Evolutionary conservation across 1,284 basidiomycete genomes (phyloP), one percentile per base, ranked within the genome.

Genomic region (Tausonia pullulans): DNA sequence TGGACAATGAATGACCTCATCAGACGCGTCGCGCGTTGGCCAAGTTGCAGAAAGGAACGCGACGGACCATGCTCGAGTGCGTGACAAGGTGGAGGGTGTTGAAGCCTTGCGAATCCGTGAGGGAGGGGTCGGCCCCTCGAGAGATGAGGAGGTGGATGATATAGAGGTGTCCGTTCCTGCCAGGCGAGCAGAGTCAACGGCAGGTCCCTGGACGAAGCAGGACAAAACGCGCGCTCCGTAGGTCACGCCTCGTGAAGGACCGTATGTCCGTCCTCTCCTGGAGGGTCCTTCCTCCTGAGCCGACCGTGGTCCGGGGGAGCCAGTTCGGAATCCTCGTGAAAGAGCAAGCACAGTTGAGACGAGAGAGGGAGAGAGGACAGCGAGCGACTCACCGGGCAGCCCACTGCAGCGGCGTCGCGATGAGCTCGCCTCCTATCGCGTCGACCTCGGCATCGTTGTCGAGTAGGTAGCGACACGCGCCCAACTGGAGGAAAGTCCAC

Each of bases 351-450:
- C 16, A 6, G 52, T 27, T 8, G 27, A 14, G 13, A 44, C 3
- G 14, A 2, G 8, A 5, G 13, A 14, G 8, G 9, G 16, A 6
- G 27, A 57, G 11, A 39, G 4, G n/a, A 43, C 27, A 27, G 27
- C 27, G 41, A 46, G 11, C 5, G 1, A 70, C 77, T 63, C 61
- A 79, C 73, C 81, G 83, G 1, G 95, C 92, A 0, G 95, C 94
- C 96, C 96, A 99, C 75, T 98, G 95, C 78, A 98, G 81, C 0
- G 96, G 93, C 1, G 93, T 96, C 0, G 94, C 95, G n/a, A 87
- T 81, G 45, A 99, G 83, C 72, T 98, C 95, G 5, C 96, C 96
- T 16, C 96, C 96, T 8, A 90, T 79, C 5, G 91, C 89, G 71
- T 99, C 94, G 13, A 98, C 87, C 61, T 96, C 88, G 0, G 96